phyloP scores from a whole-genome alignment of 305 asterid genomes.

The Withania somnifera region DNA sequence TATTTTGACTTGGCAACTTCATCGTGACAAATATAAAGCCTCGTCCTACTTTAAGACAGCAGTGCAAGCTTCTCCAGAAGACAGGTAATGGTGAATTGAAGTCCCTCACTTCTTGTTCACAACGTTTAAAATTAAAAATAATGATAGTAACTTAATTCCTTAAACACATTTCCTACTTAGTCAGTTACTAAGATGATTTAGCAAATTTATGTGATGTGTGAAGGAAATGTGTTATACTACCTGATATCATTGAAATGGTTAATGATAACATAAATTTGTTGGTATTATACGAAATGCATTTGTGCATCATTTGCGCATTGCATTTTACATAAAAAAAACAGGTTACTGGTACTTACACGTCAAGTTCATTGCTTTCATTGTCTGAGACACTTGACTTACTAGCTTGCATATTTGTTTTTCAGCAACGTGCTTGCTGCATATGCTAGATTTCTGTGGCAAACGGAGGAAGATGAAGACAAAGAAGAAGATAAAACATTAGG shows the following conservation, averaged over 20 bases:
- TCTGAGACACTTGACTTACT: background rate
- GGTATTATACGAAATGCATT: background rate
- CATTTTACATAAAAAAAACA: background rate
- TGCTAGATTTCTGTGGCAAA: constrained; percentile 82
- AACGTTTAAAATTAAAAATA: background rate
- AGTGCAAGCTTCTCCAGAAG: constrained; percentile 43
- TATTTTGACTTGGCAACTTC: constrained; percentile 55
- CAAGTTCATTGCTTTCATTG: background rate
- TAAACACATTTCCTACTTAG: background rate
- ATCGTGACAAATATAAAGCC: constrained; percentile 49
- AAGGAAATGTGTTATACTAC: background rate
- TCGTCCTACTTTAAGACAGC: constrained; percentile 51
- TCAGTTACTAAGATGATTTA: background rate
- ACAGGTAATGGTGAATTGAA: constrained; percentile 36
- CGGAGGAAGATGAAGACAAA: constrained; percentile 20
- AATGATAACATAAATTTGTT: background rate
- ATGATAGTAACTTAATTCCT: background rate
- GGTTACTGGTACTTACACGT: background rate
- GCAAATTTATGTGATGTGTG: background rate
- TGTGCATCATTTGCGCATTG: background rate
- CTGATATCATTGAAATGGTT: background rate
- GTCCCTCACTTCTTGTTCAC: background rate
- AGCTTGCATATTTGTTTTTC: constrained; percentile 9
- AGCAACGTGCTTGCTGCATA: constrained; percentile 68
- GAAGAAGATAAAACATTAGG: constrained; percentile 20